Base-by-base conservation (phyloP, 306 rosid species). In the Acacia confusa region DNA sequence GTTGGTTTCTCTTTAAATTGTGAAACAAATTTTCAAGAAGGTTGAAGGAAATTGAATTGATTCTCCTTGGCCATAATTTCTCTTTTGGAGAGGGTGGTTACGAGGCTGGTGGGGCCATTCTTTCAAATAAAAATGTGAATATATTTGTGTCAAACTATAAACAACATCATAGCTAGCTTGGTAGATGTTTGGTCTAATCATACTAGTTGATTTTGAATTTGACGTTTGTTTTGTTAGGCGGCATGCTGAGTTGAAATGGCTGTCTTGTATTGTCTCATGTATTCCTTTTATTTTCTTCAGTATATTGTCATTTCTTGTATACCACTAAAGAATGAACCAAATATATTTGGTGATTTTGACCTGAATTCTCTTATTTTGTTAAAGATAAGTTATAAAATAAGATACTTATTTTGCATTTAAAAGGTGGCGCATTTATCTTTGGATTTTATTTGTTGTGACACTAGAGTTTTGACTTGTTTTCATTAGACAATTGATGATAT, bases 151-250 rank as follows among this genome's bases (percentile, higher is more conserved):
- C 27, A 28, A 76, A 60, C 65, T 40, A 72, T 41, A 34, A 24
- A 9, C 64, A 25, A 27, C 72, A 67, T 81, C 24, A 78, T 65
- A 19, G 52, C 32, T 61, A 16, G 55, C 47, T 72, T 4, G 69
- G 76, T 75, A 78, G 7, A n/a, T 84, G 55, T 70, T 65, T 80
- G 24, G 38, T 74, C 66, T 44, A 71, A 71, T 58, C 55, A 14
- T 14, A 11, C 53, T 43, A 22, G 20, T 55, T 70, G n/a, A 70
- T 70, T 75, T 68, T 9, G 22, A 68, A 43, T 61, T 10, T 43
- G 60, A 50, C 74, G 73, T 38, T 53, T 72, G 16, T 53, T 76
- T 80, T 74, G 57, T 27, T 44, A 87, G 90, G 86, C 87, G 86
- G 43, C 82, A 86, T 0, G 90, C 88, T 45, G 34, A 27, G n/a